A percentile compares a stretch with the other conserved stretches of the same genome.
These are phyloP conservation scores for Phaeotremella fagi DNA, from an alignment of 768 basidiomycete genomes.

Conservation along the genomic window DNA sequence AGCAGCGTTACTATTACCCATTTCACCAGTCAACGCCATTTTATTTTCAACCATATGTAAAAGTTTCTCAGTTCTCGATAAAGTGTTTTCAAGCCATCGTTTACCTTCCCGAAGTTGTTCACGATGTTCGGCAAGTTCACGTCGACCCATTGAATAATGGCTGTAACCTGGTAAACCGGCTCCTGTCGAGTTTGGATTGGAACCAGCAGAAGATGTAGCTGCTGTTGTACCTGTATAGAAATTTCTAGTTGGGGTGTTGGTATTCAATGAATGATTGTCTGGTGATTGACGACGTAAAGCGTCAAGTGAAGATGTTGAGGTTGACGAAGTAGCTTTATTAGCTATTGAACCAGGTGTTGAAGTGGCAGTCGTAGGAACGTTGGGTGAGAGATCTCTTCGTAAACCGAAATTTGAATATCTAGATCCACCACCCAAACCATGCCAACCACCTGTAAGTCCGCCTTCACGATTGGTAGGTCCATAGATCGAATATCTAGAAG, in stretches of 20 bases:
- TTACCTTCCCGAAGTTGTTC: slow-evolving; percentile 47
- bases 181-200: slow-evolving; percentile 2
- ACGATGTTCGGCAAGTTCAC: slow-evolving; percentile 44
- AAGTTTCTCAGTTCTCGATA: slow-evolving; percentile 42
- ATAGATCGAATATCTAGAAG: slow-evolving; percentile 34
- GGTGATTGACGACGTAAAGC: slow-evolving; percentile 12
- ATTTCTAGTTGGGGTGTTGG: neutral
- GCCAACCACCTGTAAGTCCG: slow-evolving; percentile 6
- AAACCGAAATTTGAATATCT: slow-evolving; percentile 24
- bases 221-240: slow-evolving; percentile 13
- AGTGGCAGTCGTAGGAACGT: slow-evolving; percentile 1
- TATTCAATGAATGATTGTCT: slow-evolving; percentile 5
- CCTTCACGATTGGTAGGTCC: slow-evolving; percentile 29
- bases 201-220: neutral
- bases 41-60: slow-evolving; percentile 44
- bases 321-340: too few species aligned
- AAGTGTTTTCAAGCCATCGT: slow-evolving; percentile 43
- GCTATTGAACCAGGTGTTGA: slow-evolving; percentile 5
- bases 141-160: slow-evolving; percentile 33
- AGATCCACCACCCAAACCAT: slow-evolving; percentile 4
- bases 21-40: slow-evolving; percentile 29
- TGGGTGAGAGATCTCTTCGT: slow-evolving; percentile 17
- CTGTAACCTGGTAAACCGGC: slow-evolving; percentile 16
- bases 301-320: slow-evolving; percentile 1
- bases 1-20: slow-evolving; percentile 3